These are phyloP conservation scores for Phytophthora meadii DNA, from an alignment of 352 stramenopile species.

Conservation along the genomic window DNA sequence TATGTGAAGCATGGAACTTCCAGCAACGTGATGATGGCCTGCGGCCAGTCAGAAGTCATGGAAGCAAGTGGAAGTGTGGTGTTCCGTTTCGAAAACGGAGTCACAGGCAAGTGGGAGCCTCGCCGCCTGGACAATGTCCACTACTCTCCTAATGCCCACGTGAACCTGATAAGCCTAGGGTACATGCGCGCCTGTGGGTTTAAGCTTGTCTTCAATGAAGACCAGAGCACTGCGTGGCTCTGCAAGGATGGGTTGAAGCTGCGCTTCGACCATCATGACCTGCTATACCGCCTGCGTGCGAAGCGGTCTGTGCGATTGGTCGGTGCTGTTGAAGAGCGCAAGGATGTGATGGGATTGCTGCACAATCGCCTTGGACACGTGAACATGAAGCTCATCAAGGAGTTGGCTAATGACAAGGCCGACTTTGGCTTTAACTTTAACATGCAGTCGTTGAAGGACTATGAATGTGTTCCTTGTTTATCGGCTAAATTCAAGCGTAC, in stretches of 20 bases:
- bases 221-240: conserved; percentile 13
- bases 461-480: conserved; percentile 17
- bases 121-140: conserved; percentile 16
- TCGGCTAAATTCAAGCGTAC: conserved; percentile 12
- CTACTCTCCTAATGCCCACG: conserved; percentile 12
- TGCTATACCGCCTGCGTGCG: conserved; percentile 1
- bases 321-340: conserved; percentile 1
- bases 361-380: conserved; percentile 20
- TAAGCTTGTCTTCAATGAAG: conserved; percentile 5
- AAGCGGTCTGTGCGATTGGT: conserved; percentile 2
- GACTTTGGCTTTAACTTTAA: conserved; percentile 24
- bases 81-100: conserved; percentile 4
- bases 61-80: conserved; percentile 1
- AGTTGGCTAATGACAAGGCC: too few species aligned
- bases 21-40: conserved; percentile 9
- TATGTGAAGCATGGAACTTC: conserved; percentile 1
- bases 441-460: conserved; percentile 3
- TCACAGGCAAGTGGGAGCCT: conserved; percentile 2
- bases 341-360: conserved; percentile 15
- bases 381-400: conserved; percentile 14
- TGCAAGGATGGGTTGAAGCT: conserved; percentile 8
- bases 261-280: conserved; percentile 4
- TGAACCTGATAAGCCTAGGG: conserved; percentile 11
- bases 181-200: conserved; percentile 19
- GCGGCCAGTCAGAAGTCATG: conserved; percentile 4